These are phyloP conservation scores for Pontederia paniculata DNA, from an alignment of 176 grass and related monocot genomes.

Conservation along the genomic window DNA sequence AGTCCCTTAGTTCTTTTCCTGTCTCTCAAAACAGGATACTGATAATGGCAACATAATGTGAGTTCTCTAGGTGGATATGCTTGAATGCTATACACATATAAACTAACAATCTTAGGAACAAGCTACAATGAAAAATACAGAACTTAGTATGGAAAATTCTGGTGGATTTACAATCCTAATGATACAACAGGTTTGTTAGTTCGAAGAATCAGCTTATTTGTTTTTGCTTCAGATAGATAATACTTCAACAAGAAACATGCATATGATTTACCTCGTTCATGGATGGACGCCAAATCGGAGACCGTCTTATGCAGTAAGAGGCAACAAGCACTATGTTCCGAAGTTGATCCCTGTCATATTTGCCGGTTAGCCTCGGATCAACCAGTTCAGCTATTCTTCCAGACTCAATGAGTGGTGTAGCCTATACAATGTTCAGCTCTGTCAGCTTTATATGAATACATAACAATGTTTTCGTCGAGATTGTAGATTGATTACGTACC, in stretches of 20 bases:
- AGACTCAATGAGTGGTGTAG: conserved; percentile 72
- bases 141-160: too few species aligned
- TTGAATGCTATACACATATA: too few species aligned
- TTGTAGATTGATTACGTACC: conserved; percentile 28
- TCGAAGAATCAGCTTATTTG: too few species aligned
- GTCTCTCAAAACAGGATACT: too few species aligned
- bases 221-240: too few species aligned
- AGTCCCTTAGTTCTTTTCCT: too few species aligned
- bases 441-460: neutral
- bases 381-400: conserved; percentile 59
- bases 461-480: neutral
- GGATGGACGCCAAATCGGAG: conserved; percentile 71
- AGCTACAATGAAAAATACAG: too few species aligned
- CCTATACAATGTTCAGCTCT: conserved; percentile 25
- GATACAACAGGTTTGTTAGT: too few species aligned
- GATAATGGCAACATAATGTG: too few species aligned
- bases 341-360: conserved; percentile 66
- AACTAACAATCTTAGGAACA: too few species aligned
- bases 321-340: conserved; percentile 49
- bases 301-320: conserved; percentile 58
- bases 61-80: too few species aligned
- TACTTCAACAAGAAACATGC: neutral
- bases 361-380: conserved; percentile 42
- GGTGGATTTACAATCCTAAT: too few species aligned
- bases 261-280: conserved; percentile 46